Evolutionary conservation across 2,329 filamentous ascomycete species (phyloP), one percentile per base, ranked within the genome.

Genomic region (Herpomyces periplanetae): DNA sequence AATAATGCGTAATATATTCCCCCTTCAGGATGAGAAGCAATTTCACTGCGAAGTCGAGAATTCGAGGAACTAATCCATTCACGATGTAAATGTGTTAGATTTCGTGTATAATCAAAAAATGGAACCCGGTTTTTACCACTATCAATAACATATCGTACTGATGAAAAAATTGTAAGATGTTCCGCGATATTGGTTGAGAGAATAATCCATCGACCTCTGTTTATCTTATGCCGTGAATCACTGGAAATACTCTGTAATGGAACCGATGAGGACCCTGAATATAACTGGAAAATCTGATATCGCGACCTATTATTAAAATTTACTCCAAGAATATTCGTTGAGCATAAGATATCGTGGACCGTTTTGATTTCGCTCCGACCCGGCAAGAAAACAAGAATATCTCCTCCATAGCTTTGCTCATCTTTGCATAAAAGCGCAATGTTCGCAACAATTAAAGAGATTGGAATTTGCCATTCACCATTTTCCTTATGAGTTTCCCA

Each of bases 161-260:
- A 45, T 5, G 44, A 38, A n/a, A 49, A 40, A 4, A 45, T 49
- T 15, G 49, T 31, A 3, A 41, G 45, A 0, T 43, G 46, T 26
- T 49, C 46, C 4, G 43, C 44, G 22, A 49, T 43, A 21, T 47
- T 45, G 1, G 45, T 49, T 3, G 43, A 36, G 5, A 50, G 30
- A 13, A 50, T 43, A 13, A 50, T 37, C 24, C 45, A 44, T 16
- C 47, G 37, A 17, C 37, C n/a, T n/a, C n/a, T n/a, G n/a, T n/a
- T n/a, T n/a, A n/a, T n/a, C n/a, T n/a, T n/a, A n/a, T n/a, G n/a
- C n/a, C n/a, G n/a, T n/a, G n/a, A n/a, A n/a, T n/a, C n/a, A n/a
- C n/a, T n/a, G n/a, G n/a, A n/a, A 38, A 8, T 40, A 42, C 9
- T 24, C 19, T 3, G 40, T 36, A 2, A 40, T 26, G 2, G 32